A percentile compares a stretch with the other conserved stretches of the same genome.
phyloP scores from a whole-genome alignment of 768 basidiomycete species.

The Kwoniella botswanensis region DNA sequence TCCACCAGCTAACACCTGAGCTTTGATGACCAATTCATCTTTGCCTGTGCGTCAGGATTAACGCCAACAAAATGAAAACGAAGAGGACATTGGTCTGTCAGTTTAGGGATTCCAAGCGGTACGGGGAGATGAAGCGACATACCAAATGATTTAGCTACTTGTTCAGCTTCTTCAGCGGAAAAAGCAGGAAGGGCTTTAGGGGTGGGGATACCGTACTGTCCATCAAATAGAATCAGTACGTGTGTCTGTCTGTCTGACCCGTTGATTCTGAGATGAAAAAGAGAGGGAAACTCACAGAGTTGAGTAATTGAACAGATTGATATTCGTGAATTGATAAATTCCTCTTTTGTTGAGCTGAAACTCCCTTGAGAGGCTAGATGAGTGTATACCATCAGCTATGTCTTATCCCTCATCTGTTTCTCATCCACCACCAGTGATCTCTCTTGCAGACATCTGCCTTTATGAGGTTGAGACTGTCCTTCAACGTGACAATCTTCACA shows the following conservation, averaged over 20 bases:
- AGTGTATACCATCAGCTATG: background rate
- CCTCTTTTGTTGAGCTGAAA: slow-evolving; percentile 68
- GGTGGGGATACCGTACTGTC: slow-evolving; percentile 90
- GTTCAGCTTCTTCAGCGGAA: slow-evolving; percentile 83
- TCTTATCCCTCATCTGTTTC: background rate
- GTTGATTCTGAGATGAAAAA: background rate
- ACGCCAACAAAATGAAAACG: background rate
- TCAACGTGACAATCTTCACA: too few relatives aligned
- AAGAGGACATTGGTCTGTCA: too few relatives aligned
- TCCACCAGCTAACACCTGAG: slow-evolving; percentile 97
- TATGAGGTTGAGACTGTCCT: too few relatives aligned
- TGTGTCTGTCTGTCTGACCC: background rate
- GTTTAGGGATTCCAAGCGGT: too few relatives aligned
- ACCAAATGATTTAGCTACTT: slow-evolving; percentile 90
- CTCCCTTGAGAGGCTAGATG: slow-evolving; percentile 26
- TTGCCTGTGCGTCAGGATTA: slow-evolving; percentile 63
- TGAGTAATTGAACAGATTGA: slow-evolving; percentile 92
- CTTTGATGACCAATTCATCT: slow-evolving; percentile 90
- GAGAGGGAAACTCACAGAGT: slow-evolving; percentile 68
- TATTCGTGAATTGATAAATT: slow-evolving; percentile 97
- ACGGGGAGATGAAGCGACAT: too few relatives aligned
- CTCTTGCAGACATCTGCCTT: background rate
- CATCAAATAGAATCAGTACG: background rate
- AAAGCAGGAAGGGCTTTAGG: slow-evolving; percentile 88
- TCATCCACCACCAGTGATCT: background rate